A percentile compares a stretch with the other conserved stretches of the same genome.
Conservation (phyloP, 768 basidiomycete genomes). For the Amanita fuliginea region DNA sequence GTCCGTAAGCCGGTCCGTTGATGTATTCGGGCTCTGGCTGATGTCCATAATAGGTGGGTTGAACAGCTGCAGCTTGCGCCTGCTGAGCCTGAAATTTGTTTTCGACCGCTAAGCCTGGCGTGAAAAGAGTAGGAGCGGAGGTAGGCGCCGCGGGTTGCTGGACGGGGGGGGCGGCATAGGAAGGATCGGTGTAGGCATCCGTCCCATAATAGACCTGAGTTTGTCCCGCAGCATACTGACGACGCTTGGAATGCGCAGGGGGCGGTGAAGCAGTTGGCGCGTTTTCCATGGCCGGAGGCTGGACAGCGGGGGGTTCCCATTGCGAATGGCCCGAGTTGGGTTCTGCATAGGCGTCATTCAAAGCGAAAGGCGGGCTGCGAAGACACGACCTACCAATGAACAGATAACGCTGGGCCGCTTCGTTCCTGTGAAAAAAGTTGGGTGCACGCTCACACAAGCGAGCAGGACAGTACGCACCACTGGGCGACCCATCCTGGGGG, state of each 20-base stretch:
- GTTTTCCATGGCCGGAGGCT: slow-evolving; percentile 25
- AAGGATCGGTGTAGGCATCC: slow-evolving; percentile 33
- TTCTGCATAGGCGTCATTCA: slow-evolving; percentile 37
- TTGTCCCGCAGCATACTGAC: slow-evolving; percentile 92
- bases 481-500: slow-evolving; percentile 91
- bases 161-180: slow-evolving; percentile 25
- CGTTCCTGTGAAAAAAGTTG: slow-evolving; percentile 49
- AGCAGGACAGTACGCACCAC: slow-evolving; percentile 47
- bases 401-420: slow-evolving; percentile 65
- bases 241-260: slow-evolving; percentile 50
- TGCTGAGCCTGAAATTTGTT: slow-evolving; percentile 61
- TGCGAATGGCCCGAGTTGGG: slow-evolving; percentile 74
- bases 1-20: slow-evolving; percentile 28
- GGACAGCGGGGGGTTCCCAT: slow-evolving; percentile 69
- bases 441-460: slow-evolving; percentile 9
- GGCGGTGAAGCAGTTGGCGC: slow-evolving; percentile 31
- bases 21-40: slow-evolving; percentile 36
- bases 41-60: slow-evolving; percentile 30
- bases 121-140: slow-evolving; percentile 57
- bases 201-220: slow-evolving; percentile 78
- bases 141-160: slow-evolving; percentile 26
- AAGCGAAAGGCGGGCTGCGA: slow-evolving; percentile 2
- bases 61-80: slow-evolving; percentile 26
- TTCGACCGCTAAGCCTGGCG: slow-evolving; percentile 69
- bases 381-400: slow-evolving; percentile 65